phyloP scores from a whole-genome alignment of 345 rosid species.

The Anastatica hierochuntica region DNA sequence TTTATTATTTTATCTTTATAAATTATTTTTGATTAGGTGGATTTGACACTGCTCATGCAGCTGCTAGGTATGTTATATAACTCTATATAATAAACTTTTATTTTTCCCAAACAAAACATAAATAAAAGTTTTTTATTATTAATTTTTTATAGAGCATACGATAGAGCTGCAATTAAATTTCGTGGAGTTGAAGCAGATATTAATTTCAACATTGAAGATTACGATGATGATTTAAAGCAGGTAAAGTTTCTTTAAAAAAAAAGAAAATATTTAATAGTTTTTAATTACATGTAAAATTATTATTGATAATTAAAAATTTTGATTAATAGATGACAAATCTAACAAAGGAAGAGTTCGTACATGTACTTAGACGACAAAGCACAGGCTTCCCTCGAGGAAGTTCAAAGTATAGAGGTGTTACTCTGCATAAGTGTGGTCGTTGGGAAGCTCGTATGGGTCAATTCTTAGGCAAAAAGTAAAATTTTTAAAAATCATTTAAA shows the following conservation, averaged over 20 bases:
- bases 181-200: constrained; percentile 96
- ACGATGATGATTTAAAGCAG: constrained; percentile 94
- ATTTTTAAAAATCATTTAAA: too few species aligned
- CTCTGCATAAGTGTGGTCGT: constrained; percentile 96
- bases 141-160: constrained; percentile 62
- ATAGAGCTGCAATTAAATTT: constrained; percentile 97
- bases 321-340: constrained; percentile 66
- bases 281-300: not conserved
- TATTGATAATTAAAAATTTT: not conserved
- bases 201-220: constrained; percentile 80
- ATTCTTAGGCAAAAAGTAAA: constrained; percentile 89
- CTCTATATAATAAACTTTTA: too few species aligned
- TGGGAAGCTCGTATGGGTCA: constrained; percentile 99
- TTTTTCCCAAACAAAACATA: not conserved
- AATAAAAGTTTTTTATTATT: too few species aligned
- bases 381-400: constrained; percentile 97
- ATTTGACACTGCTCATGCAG: constrained; percentile 99
- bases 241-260: constrained; percentile 17
- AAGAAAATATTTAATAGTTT: too few species aligned
- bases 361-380: constrained; percentile 98
- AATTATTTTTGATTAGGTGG: constrained; percentile 52
- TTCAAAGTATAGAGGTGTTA: constrained; percentile 97
- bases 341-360: constrained; percentile 93
- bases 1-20: not conserved
- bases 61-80: constrained; percentile 61